A percentile compares a stretch with the other conserved stretches of the same genome.
These are phyloP conservation scores for Triticum dicoccoides DNA, from an alignment of 176 grass and related monocot genomes.

Conservation along the genomic window DNA sequence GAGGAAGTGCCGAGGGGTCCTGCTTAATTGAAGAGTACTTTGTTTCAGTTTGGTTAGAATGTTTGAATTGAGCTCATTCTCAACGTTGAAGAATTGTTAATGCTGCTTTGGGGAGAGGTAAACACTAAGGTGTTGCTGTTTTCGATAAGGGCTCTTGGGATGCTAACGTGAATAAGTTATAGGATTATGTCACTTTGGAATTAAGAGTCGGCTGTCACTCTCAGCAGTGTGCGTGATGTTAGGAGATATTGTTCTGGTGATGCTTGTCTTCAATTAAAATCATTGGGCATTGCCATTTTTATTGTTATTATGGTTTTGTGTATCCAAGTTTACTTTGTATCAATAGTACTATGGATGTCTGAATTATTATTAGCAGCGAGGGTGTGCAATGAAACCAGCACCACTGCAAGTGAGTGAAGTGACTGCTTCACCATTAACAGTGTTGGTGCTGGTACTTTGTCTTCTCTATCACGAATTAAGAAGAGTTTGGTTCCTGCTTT, in stretches of 20 bases:
- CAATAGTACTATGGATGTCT: background rate
- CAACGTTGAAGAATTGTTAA: background rate
- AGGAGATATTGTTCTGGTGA: background rate
- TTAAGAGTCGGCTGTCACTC: background rate
- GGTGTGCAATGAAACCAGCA: background rate
- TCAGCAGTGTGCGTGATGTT: background rate
- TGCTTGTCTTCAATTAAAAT: background rate
- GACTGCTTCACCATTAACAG: background rate
- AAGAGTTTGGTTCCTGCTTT: background rate
- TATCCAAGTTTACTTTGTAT: constrained; percentile 13
- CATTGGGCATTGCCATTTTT: background rate
- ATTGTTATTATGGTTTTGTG: background rate
- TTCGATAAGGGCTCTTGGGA: constrained; percentile 2
- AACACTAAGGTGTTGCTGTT: constrained; percentile 1
- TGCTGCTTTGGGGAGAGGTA: constrained; percentile 27
- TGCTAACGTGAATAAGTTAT: constrained; percentile 15
- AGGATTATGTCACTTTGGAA: background rate
- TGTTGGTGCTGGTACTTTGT: background rate
- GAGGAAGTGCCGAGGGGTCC: constrained; percentile 19
- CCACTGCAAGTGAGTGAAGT: background rate
- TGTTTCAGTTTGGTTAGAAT: constrained; percentile 27
- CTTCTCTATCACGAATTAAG: background rate
- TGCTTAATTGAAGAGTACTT: constrained; percentile 22
- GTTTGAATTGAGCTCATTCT: constrained; percentile 19
- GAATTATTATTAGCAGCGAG: constrained; percentile 15